Conservation (phyloP, 306 rosid genomes). For the Pterocarpus santalinus region DNA sequence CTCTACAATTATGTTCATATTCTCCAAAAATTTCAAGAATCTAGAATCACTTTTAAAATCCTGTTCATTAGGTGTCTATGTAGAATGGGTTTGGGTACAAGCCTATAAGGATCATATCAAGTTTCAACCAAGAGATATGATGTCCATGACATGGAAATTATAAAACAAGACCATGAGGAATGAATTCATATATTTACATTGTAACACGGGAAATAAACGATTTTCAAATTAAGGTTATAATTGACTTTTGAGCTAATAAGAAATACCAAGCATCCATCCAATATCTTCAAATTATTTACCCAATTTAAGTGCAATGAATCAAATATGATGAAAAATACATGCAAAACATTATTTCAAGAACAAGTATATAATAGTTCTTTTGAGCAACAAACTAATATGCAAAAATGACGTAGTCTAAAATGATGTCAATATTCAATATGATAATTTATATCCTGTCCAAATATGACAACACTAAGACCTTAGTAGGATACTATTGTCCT, state of each 20-base stretch:
- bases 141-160: not conserved
- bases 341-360: not conserved
- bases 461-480: conserved; percentile 50
- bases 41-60: conserved; percentile 28
- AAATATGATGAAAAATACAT: not conserved
- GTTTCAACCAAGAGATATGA: conserved; percentile 36
- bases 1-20: conserved; percentile 12
- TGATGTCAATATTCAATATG: not conserved
- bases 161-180: conserved; percentile 11
- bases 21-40: not conserved
- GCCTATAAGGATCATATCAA: not conserved
- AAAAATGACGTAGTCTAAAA: conserved; percentile 14
- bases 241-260: not conserved
- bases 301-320: conserved; percentile 17
- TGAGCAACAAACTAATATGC: conserved; percentile 5
- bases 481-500: conserved; percentile 57
- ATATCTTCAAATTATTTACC: conserved; percentile 20
- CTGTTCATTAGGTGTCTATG: conserved; percentile 2
- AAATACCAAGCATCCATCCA: conserved; percentile 30
- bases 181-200: conserved; percentile 32
- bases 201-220: conserved; percentile 37
- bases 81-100: conserved; percentile 18
- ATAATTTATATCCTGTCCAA: conserved; percentile 26
- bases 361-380: not conserved
- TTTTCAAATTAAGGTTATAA: conserved; percentile 11